Conservation (phyloP, 495 filamentous ascomycete species). For the Rhizodiscina lignyota region DNA sequence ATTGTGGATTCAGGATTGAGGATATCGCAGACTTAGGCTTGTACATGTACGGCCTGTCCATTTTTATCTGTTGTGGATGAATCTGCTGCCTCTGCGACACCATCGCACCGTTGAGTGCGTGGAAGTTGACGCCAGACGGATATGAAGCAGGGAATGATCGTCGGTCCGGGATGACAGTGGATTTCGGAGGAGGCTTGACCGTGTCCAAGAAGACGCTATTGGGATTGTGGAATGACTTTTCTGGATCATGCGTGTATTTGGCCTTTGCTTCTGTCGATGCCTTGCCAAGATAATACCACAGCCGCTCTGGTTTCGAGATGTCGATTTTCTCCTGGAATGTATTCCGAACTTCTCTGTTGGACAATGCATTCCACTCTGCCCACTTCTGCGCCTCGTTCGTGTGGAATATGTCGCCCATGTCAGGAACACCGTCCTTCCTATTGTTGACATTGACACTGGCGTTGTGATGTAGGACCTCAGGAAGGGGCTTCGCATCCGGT, state of each 20-base stretch:
- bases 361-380: constrained; percentile 58
- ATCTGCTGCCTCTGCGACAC: constrained; percentile 4
- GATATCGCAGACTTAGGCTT: constrained; percentile 16
- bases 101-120: constrained; percentile 5
- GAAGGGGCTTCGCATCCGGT: constrained; percentile 40
- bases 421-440: constrained; percentile 33
- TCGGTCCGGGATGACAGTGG: constrained; percentile 1
- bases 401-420: constrained; percentile 39
- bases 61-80: neutral
- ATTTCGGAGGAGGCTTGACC: constrained; percentile 29
- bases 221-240: constrained; percentile 33
- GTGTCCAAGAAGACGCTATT: constrained; percentile 49
- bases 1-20: constrained; percentile 7
- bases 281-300: constrained; percentile 83
- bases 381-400: constrained; percentile 43
- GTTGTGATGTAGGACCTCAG: constrained; percentile 31
- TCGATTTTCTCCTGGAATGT: constrained; percentile 44
- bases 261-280: constrained; percentile 82
- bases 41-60: constrained; percentile 19
- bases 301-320: constrained; percentile 46
- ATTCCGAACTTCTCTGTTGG: constrained; percentile 27
- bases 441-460: constrained; percentile 15
- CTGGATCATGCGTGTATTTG: constrained; percentile 75
- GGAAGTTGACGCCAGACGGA: constrained; percentile 5
- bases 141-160: constrained; percentile 12